Evolutionary conservation across 2,329 filamentous ascomycete species (phyloP).

Genomic region (Trichoderma semiorbis): DNA sequence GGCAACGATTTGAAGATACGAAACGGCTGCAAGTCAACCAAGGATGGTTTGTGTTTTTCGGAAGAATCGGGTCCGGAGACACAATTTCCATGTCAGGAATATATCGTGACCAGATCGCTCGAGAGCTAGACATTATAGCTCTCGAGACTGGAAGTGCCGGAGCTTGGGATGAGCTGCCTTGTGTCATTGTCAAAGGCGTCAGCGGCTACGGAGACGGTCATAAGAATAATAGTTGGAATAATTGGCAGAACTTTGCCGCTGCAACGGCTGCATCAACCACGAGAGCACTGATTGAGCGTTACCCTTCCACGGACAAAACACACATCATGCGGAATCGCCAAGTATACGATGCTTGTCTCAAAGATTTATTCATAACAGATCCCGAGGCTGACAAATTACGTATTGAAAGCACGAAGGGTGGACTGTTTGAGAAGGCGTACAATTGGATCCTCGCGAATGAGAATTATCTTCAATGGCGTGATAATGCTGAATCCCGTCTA

Average conservation of each 20-base stretch:
- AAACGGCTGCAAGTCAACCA: neutral
- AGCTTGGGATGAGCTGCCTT: neutral
- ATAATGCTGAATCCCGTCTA: neutral
- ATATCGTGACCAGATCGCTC: neutral
- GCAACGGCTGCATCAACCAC: neutral
- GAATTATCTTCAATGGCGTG: neutral
- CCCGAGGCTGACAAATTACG: neutral
- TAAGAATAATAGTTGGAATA: neutral
- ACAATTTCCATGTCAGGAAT: neutral
- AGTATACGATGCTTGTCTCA: neutral
- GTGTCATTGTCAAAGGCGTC: neutral
- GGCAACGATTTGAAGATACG: neutral
- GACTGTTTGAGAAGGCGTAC: neutral
- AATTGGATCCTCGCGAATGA: neutral
- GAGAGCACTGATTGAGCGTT: neutral
- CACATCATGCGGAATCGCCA: neutral
- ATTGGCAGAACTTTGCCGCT: neutral
- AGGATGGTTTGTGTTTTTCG: neutral
- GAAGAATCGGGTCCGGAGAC: neutral
- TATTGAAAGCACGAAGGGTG: neutral
- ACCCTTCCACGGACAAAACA: neutral
- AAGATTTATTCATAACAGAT: neutral
- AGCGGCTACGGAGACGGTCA: neutral
- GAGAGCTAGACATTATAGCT: neutral
- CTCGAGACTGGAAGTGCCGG: neutral